A percentile compares a stretch with the other conserved stretches of the same genome.
Evolutionary conservation across 176 grass and related monocot species (phyloP).

Genomic region (Juncus inflexus): DNA sequence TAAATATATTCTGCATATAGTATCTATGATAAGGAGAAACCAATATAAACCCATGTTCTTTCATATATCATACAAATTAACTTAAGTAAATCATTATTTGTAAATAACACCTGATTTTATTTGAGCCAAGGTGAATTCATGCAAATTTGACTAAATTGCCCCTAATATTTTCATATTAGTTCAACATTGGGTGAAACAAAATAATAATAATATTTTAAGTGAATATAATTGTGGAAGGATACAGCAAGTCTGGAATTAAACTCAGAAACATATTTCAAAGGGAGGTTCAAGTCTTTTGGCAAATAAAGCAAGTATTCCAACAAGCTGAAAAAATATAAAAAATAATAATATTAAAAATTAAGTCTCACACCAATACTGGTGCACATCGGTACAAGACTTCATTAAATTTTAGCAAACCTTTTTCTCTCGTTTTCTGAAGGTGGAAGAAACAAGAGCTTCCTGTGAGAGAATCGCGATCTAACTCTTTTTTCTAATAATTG

Average conservation of each 20-base stretch:
- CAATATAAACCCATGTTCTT: too few species aligned
- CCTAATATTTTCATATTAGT: too few species aligned
- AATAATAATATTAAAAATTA: conserved; percentile 21
- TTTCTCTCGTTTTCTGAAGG: conserved; percentile 54
- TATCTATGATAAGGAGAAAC: conserved; percentile 17
- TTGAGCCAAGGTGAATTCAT: too few species aligned
- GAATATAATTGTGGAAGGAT: conserved; percentile 39
- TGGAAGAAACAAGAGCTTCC: conserved; percentile 81
- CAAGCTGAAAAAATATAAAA: conserved; percentile 47
- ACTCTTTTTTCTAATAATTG: conserved; percentile 95
- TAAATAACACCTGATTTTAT: too few species aligned
- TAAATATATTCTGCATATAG: conserved; percentile 54
- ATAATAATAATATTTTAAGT: background rate
- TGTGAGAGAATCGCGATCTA: conserved; percentile 82
- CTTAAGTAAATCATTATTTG: background rate
- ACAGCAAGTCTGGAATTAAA: conserved; percentile 66
- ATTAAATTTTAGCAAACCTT: conserved; percentile 36
- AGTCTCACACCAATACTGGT: conserved; percentile 6
- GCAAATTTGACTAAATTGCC: too few species aligned
- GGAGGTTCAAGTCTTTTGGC: conserved; percentile 39
- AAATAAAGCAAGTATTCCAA: conserved; percentile 67
- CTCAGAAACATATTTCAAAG: conserved; percentile 49
- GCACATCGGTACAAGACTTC: background rate
- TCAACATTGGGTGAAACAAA: background rate
- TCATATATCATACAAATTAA: conserved; percentile 2